A percentile compares a stretch with the other conserved stretches of the same genome.
Conservation (phyloP, 768 basidiomycete genomes). For the Candolleomyces efflorescens region DNA sequence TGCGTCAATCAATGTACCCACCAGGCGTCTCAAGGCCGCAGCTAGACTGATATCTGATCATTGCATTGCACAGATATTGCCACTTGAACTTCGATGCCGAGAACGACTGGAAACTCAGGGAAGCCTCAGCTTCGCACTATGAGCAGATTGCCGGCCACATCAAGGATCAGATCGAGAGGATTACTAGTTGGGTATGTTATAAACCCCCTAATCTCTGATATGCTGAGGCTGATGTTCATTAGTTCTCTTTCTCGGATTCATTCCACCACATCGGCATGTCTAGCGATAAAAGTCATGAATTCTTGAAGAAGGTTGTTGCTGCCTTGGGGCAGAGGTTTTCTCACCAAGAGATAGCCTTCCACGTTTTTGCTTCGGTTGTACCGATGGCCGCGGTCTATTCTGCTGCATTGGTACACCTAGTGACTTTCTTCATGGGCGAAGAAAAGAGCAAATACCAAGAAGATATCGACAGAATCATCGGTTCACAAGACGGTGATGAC, state of each 20-base stretch:
- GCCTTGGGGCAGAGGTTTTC: constrained; percentile 14
- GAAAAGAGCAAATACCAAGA: too few relatives aligned
- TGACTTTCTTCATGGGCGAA: too few relatives aligned
- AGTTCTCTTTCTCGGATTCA: constrained; percentile 6
- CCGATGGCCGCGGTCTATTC: constrained; percentile 56
- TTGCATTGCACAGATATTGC: constrained; percentile 31
- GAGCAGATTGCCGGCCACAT: constrained; percentile 24
- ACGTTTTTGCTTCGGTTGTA: constrained; percentile 49
- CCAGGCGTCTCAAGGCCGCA: neutral
- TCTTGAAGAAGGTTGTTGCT: constrained; percentile 27
- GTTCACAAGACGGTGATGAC: too few relatives aligned
- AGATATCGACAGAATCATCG: too few relatives aligned
- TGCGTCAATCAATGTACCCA: constrained; percentile 27
- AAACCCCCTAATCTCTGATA: neutral
- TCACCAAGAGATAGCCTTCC: constrained; percentile 37
- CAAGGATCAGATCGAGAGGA: constrained; percentile 25
- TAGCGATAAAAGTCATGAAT: constrained; percentile 20
- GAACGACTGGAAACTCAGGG: constrained; percentile 45
- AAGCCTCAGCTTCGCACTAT: constrained; percentile 31
- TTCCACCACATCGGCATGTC: constrained; percentile 1
- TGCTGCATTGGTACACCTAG: constrained; percentile 30
- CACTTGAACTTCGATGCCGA: constrained; percentile 40
- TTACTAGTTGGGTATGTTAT: constrained; percentile 18
- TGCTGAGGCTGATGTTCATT: neutral
- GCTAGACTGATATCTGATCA: neutral